phyloP scores from a whole-genome alignment of 495 filamentous ascomycete genomes.

The Annulohypoxylon moriforme region DNA sequence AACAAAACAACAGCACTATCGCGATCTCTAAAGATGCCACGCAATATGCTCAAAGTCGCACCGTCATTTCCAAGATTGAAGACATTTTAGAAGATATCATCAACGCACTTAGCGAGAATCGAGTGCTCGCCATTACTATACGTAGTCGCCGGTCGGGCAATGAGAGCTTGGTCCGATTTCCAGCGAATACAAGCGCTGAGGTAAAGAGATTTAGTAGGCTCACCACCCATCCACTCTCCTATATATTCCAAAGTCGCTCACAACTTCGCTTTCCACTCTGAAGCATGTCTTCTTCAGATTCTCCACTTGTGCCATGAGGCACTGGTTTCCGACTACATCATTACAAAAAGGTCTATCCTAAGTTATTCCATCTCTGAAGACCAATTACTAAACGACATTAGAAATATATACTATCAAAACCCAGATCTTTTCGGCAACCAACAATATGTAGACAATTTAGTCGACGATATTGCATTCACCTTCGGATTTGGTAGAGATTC shows the following conservation, averaged over 20 bases:
- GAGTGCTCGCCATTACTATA: conserved; percentile 61
- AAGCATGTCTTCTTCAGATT: conserved; percentile 69
- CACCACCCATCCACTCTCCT: not conserved
- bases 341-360: conserved; percentile 78
- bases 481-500: conserved; percentile 69
- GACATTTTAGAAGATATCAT: conserved; percentile 62
- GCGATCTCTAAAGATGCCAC: conserved; percentile 5
- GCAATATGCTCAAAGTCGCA: conserved; percentile 33
- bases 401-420: conserved; percentile 93
- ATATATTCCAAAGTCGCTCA: conserved; percentile 1
- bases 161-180: conserved; percentile 49
- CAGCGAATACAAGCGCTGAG: conserved; percentile 52
- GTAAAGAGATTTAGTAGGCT: conserved; percentile 55
- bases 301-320: conserved; percentile 78
- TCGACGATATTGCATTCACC: conserved; percentile 88
- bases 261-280: not conserved
- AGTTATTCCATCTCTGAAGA: not conserved
- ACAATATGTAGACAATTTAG: conserved; percentile 74
- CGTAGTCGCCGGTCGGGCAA: conserved; percentile 32
- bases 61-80: conserved; percentile 64
- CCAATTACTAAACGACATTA: conserved; percentile 46
- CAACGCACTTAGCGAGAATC: conserved; percentile 57
- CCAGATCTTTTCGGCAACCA: conserved; percentile 83
- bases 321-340: conserved; percentile 67
- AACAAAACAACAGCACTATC: not conserved